These are phyloP conservation scores for Candida dubliniensis DNA, from an alignment of 1,139 yeast species.

Conservation along the genomic window DNA sequence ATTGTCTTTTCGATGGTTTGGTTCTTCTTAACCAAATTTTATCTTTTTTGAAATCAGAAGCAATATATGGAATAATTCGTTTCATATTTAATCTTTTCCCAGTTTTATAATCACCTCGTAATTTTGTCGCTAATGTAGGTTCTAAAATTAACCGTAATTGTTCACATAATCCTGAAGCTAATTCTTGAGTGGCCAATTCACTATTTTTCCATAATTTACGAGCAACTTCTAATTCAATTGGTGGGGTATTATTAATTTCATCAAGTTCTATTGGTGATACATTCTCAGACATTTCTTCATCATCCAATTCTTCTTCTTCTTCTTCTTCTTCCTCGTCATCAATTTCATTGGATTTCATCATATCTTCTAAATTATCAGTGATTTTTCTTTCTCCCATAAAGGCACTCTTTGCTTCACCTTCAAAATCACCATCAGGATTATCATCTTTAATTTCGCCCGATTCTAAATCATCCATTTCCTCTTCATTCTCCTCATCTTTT, in stretches of 20 bases:
- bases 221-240: slow-evolving; percentile 63
- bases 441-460: slow-evolving; percentile 17
- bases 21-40: slow-evolving; percentile 98
- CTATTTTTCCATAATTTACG: slow-evolving; percentile 78
- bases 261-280: no score
- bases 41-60: slow-evolving; percentile 95
- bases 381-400: slow-evolving; percentile 53
- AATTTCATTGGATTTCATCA: slow-evolving; percentile 19
- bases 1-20: slow-evolving; percentile 94
- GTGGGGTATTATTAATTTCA: slow-evolving; percentile 27
- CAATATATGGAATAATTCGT: slow-evolving; percentile 95
- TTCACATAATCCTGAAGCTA: slow-evolving; percentile 86
- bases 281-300: slow-evolving; percentile 11
- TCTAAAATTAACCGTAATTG: slow-evolving; percentile 90
- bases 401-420: slow-evolving; percentile 55
- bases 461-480: slow-evolving; percentile 23
- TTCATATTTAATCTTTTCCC: slow-evolving; percentile 98
- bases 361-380: slow-evolving; percentile 40
- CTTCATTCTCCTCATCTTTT: slow-evolving; percentile 23
- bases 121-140: slow-evolving; percentile 92
- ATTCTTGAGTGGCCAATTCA: slow-evolving; percentile 80
- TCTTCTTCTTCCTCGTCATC: slow-evolving; percentile 18
- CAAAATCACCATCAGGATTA: slow-evolving; percentile 45
- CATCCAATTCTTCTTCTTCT: slow-evolving; percentile 16
- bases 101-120: slow-evolving; percentile 93